Conservation (phyloP, 2,329 filamentous ascomycete genomes). For the Beauveria pseudobassiana region DNA sequence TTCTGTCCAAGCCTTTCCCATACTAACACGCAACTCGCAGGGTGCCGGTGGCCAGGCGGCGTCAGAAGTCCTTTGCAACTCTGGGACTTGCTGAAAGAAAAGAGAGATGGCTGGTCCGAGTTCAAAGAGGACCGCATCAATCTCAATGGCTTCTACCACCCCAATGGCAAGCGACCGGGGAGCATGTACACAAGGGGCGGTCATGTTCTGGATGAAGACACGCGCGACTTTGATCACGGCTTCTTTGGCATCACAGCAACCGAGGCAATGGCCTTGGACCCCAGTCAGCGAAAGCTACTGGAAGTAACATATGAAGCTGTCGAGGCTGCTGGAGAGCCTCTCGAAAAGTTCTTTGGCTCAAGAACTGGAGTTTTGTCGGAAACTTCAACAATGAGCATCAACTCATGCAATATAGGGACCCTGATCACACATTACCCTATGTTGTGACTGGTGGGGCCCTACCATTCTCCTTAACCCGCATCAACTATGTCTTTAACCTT, state of each 20-base stretch:
- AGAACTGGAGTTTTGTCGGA: slow-evolving; percentile 22
- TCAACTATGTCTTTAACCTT: slow-evolving; percentile 29
- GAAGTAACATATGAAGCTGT: background rate
- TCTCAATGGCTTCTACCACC: background rate
- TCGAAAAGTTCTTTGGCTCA: slow-evolving; percentile 14
- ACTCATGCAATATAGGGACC: slow-evolving; percentile 19
- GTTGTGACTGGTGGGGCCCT: slow-evolving; percentile 22
- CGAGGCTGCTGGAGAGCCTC: slow-evolving; percentile 9
- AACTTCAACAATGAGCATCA: slow-evolving; percentile 21
- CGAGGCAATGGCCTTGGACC: background rate
- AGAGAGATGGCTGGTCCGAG: background rate
- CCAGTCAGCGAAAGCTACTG: background rate
- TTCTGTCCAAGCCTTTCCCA: background rate
- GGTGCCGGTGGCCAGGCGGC: background rate
- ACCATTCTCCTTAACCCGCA: slow-evolving; percentile 22
- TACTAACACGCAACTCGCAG: background rate
- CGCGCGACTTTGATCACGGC: background rate
- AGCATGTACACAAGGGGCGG: background rate
- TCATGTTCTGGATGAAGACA: background rate
- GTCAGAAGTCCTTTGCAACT: background rate
- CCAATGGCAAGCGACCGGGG: background rate
- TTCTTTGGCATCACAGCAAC: background rate
- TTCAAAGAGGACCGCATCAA: background rate
- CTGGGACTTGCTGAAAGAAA: background rate
- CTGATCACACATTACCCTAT: slow-evolving; percentile 26